Conservation (phyloP, 2,329 filamentous ascomycete species). For the Penicillium corylophilum region DNA sequence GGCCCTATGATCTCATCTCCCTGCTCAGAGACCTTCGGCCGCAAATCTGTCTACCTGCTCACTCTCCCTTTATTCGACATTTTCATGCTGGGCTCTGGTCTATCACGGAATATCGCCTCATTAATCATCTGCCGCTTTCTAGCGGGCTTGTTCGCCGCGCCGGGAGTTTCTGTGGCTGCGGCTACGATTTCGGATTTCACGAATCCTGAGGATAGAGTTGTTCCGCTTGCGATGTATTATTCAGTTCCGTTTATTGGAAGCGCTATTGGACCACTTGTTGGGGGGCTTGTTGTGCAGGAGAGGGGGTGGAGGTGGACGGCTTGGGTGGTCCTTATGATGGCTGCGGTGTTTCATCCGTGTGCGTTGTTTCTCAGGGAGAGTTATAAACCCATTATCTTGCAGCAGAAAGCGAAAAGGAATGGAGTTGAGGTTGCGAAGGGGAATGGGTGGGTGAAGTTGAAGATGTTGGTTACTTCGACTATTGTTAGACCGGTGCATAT, state of each 20-base stretch:
- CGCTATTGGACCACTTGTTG: constrained; percentile 60
- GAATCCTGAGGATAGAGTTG: neutral
- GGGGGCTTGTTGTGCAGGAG: constrained; percentile 64
- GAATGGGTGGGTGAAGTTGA: neutral
- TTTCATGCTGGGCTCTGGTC: constrained; percentile 44
- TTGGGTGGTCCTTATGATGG: constrained; percentile 65
- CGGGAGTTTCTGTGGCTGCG: constrained; percentile 61
- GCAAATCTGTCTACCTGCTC: constrained; percentile 6
- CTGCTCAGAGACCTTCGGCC: constrained; percentile 10
- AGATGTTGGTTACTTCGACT: constrained; percentile 26
- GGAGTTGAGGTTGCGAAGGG: neutral
- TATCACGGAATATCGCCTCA: constrained; percentile 64
- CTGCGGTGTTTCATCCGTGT: constrained; percentile 57
- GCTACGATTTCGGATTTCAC: constrained; percentile 65
- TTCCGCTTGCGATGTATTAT: constrained; percentile 19
- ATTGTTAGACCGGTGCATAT: constrained; percentile 60
- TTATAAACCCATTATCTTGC: constrained; percentile 53
- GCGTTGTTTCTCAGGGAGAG: constrained; percentile 64
- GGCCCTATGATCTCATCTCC: constrained; percentile 13
- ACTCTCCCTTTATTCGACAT: constrained; percentile 49
- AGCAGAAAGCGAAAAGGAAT: neutral
- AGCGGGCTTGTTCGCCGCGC: constrained; percentile 63
- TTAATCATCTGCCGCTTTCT: constrained; percentile 73
- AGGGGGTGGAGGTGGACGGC: constrained; percentile 73
- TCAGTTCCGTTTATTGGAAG: constrained; percentile 17